These are phyloP conservation scores for Penicillium sp. DNA, from an alignment of 2,329 filamentous ascomycete genomes.

Conservation along the genomic window DNA sequence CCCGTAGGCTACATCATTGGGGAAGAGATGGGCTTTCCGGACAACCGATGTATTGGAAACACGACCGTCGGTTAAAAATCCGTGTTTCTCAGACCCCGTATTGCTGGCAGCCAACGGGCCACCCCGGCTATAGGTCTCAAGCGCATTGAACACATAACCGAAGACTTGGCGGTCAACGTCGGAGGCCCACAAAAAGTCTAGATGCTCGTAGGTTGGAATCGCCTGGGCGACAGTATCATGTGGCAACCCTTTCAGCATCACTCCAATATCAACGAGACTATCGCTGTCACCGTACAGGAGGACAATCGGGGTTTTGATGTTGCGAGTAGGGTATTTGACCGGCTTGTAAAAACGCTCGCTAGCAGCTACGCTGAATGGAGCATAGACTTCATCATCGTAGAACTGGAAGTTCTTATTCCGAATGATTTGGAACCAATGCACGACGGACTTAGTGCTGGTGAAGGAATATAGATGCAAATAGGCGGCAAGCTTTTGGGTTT, in stretches of 20 bases:
- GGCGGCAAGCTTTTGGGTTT: constrained; percentile 82
- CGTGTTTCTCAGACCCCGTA: not conserved
- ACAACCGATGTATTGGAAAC: constrained; percentile 14
- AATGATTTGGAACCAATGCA: constrained; percentile 99
- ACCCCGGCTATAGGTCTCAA: constrained; percentile 53
- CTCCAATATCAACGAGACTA: constrained; percentile 82
- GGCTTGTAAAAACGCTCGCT: constrained; percentile 86
- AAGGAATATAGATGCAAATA: constrained; percentile 96
- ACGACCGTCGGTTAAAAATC: constrained; percentile 5
- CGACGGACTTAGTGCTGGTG: constrained; percentile 90
- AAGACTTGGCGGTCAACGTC: constrained; percentile 81
- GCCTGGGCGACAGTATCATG: constrained; percentile 74
- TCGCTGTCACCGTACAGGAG: constrained; percentile 89
- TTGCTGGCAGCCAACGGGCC: not conserved
- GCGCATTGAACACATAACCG: constrained; percentile 78
- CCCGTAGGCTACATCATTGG: not conserved
- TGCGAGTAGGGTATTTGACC: constrained; percentile 88
- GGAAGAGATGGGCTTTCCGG: not conserved
- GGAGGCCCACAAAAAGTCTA: constrained; percentile 89
- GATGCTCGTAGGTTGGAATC: constrained; percentile 86
- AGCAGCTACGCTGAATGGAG: constrained; percentile 61
- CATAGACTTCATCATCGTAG: constrained; percentile 90
- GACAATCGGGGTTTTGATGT: constrained; percentile 92
- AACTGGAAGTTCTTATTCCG: constrained; percentile 94
- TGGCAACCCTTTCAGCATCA: constrained; percentile 85